These are phyloP conservation scores for Exophiala aquamarina DNA, from an alignment of 2,329 filamentous ascomycete genomes.

Conservation along the genomic window DNA sequence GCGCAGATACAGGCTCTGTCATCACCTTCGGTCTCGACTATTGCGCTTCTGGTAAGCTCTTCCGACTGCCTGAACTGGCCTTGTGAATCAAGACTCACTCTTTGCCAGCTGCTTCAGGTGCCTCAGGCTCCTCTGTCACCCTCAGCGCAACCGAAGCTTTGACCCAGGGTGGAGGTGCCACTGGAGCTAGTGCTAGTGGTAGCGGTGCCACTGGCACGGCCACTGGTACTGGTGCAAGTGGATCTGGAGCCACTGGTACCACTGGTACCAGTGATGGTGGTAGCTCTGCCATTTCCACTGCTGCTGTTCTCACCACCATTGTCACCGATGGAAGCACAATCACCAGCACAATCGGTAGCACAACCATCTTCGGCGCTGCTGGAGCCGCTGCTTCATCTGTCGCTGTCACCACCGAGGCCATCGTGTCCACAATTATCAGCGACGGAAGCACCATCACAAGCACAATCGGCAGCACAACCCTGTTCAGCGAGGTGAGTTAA, in stretches of 20 bases:
- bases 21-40: constrained; percentile 35
- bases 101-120: constrained; percentile 2
- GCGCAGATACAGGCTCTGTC: constrained; percentile 35
- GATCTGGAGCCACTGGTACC: background rate
- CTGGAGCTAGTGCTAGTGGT: constrained; percentile 15
- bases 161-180: constrained; percentile 7
- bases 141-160: constrained; percentile 18
- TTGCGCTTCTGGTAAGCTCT: constrained; percentile 34
- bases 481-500: constrained; percentile 13
- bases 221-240: constrained; percentile 2
- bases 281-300: constrained; percentile 17
- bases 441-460: constrained; percentile 20
- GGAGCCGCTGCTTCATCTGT: constrained; percentile 14
- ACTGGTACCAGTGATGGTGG: background rate
- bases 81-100: background rate
- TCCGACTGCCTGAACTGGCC: background rate
- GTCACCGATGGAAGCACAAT: constrained; percentile 27
- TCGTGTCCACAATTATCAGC: constrained; percentile 15
- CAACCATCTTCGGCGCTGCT: constrained; percentile 23
- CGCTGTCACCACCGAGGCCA: constrained; percentile 14
- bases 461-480: constrained; percentile 20
- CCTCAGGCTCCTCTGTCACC: constrained; percentile 11
- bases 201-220: constrained; percentile 9
- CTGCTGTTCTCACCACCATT: constrained; percentile 23
- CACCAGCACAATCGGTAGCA: constrained; percentile 24